Evolutionary conservation across 1,284 basidiomycete species (phyloP).

Genomic region (Naganishia albida): DNA sequence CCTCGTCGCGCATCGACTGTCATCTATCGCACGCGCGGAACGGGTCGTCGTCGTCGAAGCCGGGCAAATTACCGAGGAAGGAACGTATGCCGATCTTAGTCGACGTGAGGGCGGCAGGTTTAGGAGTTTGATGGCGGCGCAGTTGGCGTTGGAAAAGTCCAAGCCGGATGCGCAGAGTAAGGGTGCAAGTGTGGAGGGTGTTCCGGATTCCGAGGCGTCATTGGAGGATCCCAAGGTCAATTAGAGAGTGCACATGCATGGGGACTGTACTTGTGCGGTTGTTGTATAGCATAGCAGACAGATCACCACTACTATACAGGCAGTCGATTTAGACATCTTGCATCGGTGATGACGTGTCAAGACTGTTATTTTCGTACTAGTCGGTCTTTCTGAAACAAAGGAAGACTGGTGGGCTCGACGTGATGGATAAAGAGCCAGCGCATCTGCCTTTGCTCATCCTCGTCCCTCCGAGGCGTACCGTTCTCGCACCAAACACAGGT

Average conservation of each 20-base stretch:
- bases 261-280: background rate
- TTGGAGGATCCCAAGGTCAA: conserved; percentile 16
- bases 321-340: background rate
- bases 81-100: conserved; percentile 76
- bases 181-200: background rate
- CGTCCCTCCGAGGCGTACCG: background rate
- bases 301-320: background rate
- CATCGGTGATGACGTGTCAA: background rate
- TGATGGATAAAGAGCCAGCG: too few relatives aligned
- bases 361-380: background rate
- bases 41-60: conserved; percentile 84
- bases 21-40: conserved; percentile 80
- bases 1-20: conserved; percentile 82
- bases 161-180: conserved; percentile 6
- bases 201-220: background rate
- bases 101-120: conserved; percentile 70
- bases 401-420: background rate
- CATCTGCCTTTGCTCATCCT: too few relatives aligned
- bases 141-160: conserved; percentile 58
- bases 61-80: conserved; percentile 78
- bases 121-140: conserved; percentile 79
- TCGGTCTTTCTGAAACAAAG: background rate
- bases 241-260: background rate
- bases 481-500: background rate
- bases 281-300: background rate